Evolutionary conservation across 768 basidiomycete species (phyloP).

Genomic region (Kwoniella botswanensis): DNA sequence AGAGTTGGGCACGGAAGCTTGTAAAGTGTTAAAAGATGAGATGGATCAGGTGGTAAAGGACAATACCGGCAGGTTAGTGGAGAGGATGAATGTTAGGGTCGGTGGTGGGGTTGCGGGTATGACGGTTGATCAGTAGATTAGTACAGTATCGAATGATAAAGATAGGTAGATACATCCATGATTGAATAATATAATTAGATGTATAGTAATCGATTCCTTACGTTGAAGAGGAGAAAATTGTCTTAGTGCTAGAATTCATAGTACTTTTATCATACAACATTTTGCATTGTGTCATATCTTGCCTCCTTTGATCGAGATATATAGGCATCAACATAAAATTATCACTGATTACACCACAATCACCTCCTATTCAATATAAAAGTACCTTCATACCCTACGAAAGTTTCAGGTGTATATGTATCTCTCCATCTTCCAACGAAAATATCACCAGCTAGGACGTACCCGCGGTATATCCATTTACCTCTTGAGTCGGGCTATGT

Average conservation of each 20-base stretch:
- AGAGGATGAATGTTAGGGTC: constrained; percentile 64
- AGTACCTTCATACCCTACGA: constrained; percentile 66
- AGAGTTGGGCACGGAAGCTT: constrained; percentile 74
- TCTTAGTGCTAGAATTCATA: not conserved
- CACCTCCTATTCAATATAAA: constrained; percentile 42
- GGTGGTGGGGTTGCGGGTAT: not conserved
- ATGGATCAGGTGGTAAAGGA: constrained; percentile 75
- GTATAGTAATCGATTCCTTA: no score
- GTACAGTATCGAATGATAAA: not conserved
- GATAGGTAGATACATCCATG: not conserved
- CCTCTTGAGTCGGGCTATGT: constrained; percentile 48
- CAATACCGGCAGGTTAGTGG: constrained; percentile 69
- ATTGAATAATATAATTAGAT: not conserved
- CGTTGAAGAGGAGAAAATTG: not conserved
- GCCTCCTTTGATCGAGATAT: no score
- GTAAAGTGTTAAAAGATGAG: constrained; percentile 76
- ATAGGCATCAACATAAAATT: no score
- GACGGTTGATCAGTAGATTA: not conserved
- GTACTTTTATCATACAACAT: not conserved
- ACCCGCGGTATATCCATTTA: constrained; percentile 57
- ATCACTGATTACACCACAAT: not conserved
- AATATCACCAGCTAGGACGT: constrained; percentile 55
- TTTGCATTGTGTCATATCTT: not conserved
- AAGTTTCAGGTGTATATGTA: constrained; percentile 55
- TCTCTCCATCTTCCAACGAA: constrained; percentile 58